phyloP scores from a whole-genome alignment of 768 basidiomycete species.

The Baorangia bicolor region DNA sequence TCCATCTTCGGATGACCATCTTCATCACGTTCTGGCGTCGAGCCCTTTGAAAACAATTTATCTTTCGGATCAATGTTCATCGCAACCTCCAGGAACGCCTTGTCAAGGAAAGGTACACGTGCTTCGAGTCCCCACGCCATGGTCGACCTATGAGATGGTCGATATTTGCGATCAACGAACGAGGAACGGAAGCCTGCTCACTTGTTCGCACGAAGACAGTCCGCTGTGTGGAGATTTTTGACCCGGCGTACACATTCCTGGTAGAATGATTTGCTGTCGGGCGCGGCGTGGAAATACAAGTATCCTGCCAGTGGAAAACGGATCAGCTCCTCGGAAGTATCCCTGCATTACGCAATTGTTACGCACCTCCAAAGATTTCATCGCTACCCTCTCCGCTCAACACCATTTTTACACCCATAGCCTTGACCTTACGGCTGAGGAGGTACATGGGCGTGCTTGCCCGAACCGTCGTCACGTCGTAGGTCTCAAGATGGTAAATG shows the following conservation, averaged over 20 bases:
- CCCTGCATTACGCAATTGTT: conserved; percentile 2
- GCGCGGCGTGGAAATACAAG: conserved; percentile 99
- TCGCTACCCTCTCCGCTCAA: conserved; percentile 97
- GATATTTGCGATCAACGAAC: not conserved
- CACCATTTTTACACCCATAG: conserved; percentile 99
- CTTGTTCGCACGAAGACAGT: conserved; percentile 99
- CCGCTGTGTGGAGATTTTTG: conserved; percentile 96
- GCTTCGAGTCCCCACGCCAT: conserved; percentile 99
- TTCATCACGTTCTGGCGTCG: conserved; percentile 66
- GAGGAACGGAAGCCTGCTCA: conserved; percentile 32
- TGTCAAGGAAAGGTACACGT: conserved; percentile 98
- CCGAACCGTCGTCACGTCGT: conserved; percentile 97
- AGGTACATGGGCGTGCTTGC: conserved; percentile 99
- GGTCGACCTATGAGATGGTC: conserved; percentile 64
- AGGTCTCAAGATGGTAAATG: conserved; percentile 97
- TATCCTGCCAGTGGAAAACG: conserved; percentile 59
- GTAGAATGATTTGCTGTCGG: conserved; percentile 84
- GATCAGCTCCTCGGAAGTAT: conserved; percentile 5
- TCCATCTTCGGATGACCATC: conserved; percentile 94
- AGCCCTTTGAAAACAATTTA: conserved; percentile 89
- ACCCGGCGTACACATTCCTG: conserved; percentile 93
- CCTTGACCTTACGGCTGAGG: conserved; percentile 96
- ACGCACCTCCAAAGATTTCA: conserved; percentile 89
- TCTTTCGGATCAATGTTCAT: conserved; percentile 87
- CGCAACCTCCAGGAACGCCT: conserved; percentile 88